Evolutionary conservation across 768 basidiomycete species (phyloP).

Genomic region (Podaxis sp.): DNA sequence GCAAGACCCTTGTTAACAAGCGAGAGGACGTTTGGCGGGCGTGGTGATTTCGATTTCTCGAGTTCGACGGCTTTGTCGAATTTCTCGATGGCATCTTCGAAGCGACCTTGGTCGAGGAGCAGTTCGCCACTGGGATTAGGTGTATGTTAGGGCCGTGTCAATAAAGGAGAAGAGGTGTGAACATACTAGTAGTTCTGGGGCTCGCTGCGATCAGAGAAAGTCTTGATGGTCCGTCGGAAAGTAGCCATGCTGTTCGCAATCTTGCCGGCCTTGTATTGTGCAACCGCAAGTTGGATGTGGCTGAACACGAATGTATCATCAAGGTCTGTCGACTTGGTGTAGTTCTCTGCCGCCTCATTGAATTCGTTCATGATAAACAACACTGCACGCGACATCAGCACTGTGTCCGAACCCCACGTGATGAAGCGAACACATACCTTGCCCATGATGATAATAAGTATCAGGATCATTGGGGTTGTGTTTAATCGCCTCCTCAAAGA

Average conservation of each 20-base stretch:
- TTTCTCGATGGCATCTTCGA: constrained; percentile 85
- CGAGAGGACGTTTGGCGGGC: constrained; percentile 81
- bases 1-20: constrained; percentile 97
- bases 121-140: constrained; percentile 75
- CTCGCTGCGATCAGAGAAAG: constrained; percentile 86
- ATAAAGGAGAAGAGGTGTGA: constrained; percentile 16
- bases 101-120: constrained; percentile 87
- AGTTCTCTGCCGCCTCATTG: constrained; percentile 82
- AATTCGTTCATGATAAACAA: constrained; percentile 95
- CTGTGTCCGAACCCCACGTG: background rate
- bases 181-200: constrained; percentile 94
- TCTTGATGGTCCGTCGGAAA: constrained; percentile 81
- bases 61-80: constrained; percentile 91
- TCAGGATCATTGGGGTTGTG: constrained; percentile 86
- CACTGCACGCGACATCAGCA: constrained; percentile 44
- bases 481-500: constrained; percentile 87
- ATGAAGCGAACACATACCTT: constrained; percentile 52
- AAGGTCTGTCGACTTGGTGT: constrained; percentile 84
- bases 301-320: constrained; percentile 92
- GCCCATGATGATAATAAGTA: constrained; percentile 98
- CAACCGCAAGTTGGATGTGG: constrained; percentile 96
- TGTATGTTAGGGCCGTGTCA: background rate
- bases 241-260: constrained; percentile 85
- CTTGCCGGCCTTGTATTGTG: constrained; percentile 89
- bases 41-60: constrained; percentile 66